These are phyloP conservation scores for Coemansia sp. DNA, from an alignment of 371 early-diverging fungal genomes.

Conservation along the genomic window DNA sequence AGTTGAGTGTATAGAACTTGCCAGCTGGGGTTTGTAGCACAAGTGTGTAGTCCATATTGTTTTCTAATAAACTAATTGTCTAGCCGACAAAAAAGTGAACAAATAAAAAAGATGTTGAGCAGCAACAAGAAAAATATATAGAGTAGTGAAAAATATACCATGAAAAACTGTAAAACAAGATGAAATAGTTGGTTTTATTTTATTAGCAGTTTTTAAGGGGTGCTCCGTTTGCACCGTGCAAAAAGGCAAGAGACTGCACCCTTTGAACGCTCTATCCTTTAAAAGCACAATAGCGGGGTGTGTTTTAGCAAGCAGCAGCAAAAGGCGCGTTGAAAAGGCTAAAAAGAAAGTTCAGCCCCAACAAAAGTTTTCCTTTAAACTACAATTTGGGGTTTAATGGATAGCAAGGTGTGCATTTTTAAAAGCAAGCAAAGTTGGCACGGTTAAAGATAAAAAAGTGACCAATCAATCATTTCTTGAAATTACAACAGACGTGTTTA, in stretches of 20 bases:
- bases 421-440: background rate
- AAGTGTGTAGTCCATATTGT: background rate
- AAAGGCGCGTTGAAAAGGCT: background rate
- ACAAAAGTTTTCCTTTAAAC: too few species aligned
- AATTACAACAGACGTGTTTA: too few species aligned
- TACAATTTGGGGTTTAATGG: too few species aligned
- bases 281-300: background rate
- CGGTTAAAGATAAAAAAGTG: too few species aligned
- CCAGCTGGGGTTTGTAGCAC: background rate
- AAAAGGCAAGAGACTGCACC: background rate
- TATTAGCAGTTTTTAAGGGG: background rate
- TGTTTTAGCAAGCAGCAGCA: background rate
- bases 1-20: background rate
- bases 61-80: background rate
- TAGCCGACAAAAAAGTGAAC: background rate
- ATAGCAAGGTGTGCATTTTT: too few species aligned
- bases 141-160: background rate
- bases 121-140: background rate
- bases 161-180: background rate
- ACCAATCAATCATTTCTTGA: too few species aligned
- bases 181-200: background rate
- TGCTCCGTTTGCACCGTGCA: background rate
- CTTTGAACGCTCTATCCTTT: background rate
- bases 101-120: background rate
- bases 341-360: background rate